Evolutionary conservation across 495 filamentous ascomycete species (phyloP), one percentile per base, ranked within the genome.

Genomic region (Neurospora tetrasperma): DNA sequence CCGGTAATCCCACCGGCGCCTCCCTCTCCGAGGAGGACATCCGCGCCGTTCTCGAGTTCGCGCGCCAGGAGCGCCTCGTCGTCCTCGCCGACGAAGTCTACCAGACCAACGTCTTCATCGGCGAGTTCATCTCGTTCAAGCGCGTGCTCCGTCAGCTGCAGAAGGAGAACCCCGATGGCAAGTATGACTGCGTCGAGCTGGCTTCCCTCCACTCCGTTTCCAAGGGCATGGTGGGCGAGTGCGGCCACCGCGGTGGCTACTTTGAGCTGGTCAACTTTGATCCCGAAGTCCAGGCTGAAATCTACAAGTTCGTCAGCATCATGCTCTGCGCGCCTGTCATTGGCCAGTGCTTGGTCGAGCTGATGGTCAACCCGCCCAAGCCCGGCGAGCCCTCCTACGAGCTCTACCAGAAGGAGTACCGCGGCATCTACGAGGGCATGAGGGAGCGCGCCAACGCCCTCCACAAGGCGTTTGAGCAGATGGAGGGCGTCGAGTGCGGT

Each of bases 191-290:
- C 73, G 84, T 98, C 72, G 95, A 98, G 82, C 87, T 99, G 71
- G 94, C 89, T 31, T 96, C 91, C 11, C 86, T 96, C 48, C 92
- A 96, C 85, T 93, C 90, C 76, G 85, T 91, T 72, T 96, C 92
- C 74, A 98, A 98, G 88, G 95, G 95, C 77, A 97, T 98, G 94
- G 92, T 98, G 12, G 95, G 95, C 77, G 95, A 98, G 84, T 98
- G 95, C 79, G 96, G 96, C 46, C 96, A 99, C 83, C 93, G 96
- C 48, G 96, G 94, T 74, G 96, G 96, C 69, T 99, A 96, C 85
- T 98, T 98, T 79, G 96, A 99, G 84, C 88, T 99, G 71, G 87
- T 92, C 71, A 92, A 92, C 73, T 98, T 99, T 82, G 90, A 96
- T 80, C 86, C 89, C 14, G 85, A 90, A 76, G 96, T 99, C 72